Base-by-base conservation (phyloP, 345 rosid genomes). In the Populus deltoides region DNA sequence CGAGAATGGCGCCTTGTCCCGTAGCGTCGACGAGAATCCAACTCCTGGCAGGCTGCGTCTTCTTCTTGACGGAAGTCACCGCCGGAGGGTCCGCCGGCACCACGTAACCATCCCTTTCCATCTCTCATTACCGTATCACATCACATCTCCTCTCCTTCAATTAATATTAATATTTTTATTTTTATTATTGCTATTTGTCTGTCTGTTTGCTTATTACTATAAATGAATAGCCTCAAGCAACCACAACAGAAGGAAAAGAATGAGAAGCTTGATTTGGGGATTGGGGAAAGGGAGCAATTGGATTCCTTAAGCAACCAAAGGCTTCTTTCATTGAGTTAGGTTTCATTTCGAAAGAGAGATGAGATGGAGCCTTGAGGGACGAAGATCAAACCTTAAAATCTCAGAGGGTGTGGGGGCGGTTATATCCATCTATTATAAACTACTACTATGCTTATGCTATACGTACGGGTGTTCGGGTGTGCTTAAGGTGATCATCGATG, bases 21-120 rank as follows among this genome's bases (percentile, higher is more conserved):
- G 80, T 62, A 71, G 86, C 72, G 75, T 90, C 88, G 41, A 96
- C 77, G 22, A 85, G 72, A 12, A 85, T 84, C 99, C 99, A 96
- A 81, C 89, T 92, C 83, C 92, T 77, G 8, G 94, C 78, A 49
- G 93, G 68, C 75, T 83, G 91, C 45, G 87, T 66, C 83, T 91
- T 90, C 86, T 94, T 93, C 88, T 94, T 96, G 68, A 77, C 79
- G 15, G 81, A 67, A 49, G 83, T 47, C 29, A 81, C 88, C 55
- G 75, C 84, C 75, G 82, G 84, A 38, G 91, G 88, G 84, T 93
- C 98, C 80, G 78, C 90, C 81, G 94, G 88, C 74, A 90, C 92
- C 79, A 89, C 90, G 85, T 86, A 78, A 70, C 86, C 87, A 84
- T 89, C 90, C 73, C 85, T 86, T 79, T 89, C 87, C 99, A 93